These are phyloP conservation scores for Diaporthe capsici DNA, from an alignment of 2,329 filamentous ascomycete genomes.

Conservation along the genomic window DNA sequence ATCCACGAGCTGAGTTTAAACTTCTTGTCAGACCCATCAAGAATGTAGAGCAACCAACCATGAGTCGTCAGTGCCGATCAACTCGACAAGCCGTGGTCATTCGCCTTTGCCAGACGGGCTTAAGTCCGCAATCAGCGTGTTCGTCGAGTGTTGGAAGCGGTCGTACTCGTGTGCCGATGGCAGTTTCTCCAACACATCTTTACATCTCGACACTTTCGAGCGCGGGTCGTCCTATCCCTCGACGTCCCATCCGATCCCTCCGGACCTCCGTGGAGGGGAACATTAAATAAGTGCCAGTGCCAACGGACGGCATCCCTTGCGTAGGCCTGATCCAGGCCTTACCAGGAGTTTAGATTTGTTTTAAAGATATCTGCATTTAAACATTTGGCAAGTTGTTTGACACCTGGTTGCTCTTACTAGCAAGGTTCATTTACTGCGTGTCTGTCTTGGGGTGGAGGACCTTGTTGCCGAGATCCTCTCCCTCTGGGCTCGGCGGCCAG, in stretches of 20 bases:
- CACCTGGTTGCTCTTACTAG: not conserved
- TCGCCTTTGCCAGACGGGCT: not conserved
- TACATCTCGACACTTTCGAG: not conserved
- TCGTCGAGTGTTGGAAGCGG: not conserved
- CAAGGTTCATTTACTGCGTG: not conserved
- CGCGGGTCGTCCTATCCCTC: not conserved
- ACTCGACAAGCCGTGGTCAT: not conserved
- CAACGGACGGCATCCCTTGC: not conserved
- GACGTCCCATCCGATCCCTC: not conserved
- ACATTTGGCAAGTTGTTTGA: not conserved
- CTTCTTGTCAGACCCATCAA: not conserved
- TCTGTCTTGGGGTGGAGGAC: not conserved
- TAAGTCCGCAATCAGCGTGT: not conserved
- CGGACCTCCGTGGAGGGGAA: constrained; percentile 18
- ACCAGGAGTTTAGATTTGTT: too few species aligned
- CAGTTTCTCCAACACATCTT: not conserved
- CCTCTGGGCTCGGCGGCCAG: not conserved
- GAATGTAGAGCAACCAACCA: not conserved
- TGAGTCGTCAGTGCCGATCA: not conserved
- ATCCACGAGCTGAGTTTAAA: not conserved
- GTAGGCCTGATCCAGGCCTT: not conserved
- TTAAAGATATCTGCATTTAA: not conserved
- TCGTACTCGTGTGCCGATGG: not conserved
- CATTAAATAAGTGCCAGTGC: not conserved
- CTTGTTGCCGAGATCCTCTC: not conserved